Conservation (phyloP, 108 stramenopile species). For the Nannochloropsis granulata region DNA sequence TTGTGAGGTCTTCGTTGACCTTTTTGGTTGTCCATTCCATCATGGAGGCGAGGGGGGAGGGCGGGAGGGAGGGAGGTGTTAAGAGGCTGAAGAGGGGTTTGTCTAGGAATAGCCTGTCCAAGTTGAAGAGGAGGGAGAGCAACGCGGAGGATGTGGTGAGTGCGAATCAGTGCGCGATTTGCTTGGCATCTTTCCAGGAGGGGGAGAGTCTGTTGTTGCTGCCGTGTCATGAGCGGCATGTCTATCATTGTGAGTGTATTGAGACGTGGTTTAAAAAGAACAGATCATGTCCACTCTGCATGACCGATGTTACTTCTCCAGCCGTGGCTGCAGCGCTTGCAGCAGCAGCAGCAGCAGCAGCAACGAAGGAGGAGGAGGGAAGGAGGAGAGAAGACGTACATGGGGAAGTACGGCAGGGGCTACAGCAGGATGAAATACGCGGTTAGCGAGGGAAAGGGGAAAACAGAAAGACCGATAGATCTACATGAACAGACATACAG, state of each 20-base stretch:
- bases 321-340: background rate
- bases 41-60: background rate
- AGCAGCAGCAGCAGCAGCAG: background rate
- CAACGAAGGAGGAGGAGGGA: background rate
- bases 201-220: background rate
- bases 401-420: background rate
- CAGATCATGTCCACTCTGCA: background rate
- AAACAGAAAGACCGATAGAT: no score
- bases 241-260: background rate
- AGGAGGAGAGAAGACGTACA: background rate
- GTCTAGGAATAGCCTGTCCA: background rate
- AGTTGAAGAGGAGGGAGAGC: background rate
- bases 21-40: background rate
- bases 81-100: background rate
- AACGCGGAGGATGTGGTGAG: background rate
- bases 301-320: background rate
- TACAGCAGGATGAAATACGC: background rate
- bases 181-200: background rate
- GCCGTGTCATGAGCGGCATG: background rate
- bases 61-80: background rate
- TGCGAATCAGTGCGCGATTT: background rate
- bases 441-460: no score
- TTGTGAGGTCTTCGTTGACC: background rate
- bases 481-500: no score
- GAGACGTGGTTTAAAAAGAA: background rate